Evolutionary conservation across 129 eudicot species (phyloP).

Genomic region (carrot (Daucus carota)): DH1_v3.0 NC_030382.2:45941501-45942000

Average conservation of each 20-base stretch:
- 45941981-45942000: slow-evolving; percentile 1
- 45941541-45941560: neutral
- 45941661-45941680: neutral
- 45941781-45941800: neutral
- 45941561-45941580: too few relatives aligned
- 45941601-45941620: neutral
- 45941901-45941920: neutral
- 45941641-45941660: neutral
- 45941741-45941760: neutral
- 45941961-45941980: slow-evolving; percentile 1
- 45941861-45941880: neutral
- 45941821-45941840: neutral
- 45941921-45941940: neutral
- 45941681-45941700: too few relatives aligned
- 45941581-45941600: too few relatives aligned
- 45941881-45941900: slow-evolving; percentile 6
- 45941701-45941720: neutral
- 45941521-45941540: neutral
- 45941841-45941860: neutral
- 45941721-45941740: neutral
- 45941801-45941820: neutral
- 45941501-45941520: neutral
- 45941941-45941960: slow-evolving; percentile 9
- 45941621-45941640: neutral
- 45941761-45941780: neutral